These are phyloP conservation scores for Aethionema arabicum DNA, from an alignment of 345 rosid genomes.

Conservation along the genomic window DNA sequence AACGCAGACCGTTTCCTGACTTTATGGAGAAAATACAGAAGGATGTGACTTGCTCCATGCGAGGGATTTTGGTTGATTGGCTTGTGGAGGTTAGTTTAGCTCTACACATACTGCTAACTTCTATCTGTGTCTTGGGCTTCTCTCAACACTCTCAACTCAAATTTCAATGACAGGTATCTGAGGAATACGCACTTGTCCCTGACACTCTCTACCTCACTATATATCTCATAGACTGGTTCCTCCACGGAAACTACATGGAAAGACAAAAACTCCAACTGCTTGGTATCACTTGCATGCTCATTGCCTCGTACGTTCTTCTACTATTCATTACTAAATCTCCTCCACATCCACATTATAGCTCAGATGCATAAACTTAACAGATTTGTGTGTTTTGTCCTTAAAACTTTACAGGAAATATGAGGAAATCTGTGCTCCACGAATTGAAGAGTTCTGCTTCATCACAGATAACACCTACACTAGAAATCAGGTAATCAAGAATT, in stretches of 20 bases:
- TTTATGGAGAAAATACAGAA: slow-evolving; percentile 76
- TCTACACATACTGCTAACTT: slow-evolving; percentile 22
- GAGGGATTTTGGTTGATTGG: slow-evolving; percentile 95
- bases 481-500: slow-evolving; percentile 54
- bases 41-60: slow-evolving; percentile 81
- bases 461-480: slow-evolving; percentile 85
- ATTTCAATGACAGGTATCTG: slow-evolving; percentile 67
- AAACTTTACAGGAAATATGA: slow-evolving; percentile 73
- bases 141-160: slow-evolving; percentile 22
- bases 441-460: slow-evolving; percentile 92
- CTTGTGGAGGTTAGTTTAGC: slow-evolving; percentile 79
- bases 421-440: slow-evolving; percentile 85
- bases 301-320: slow-evolving; percentile 76
- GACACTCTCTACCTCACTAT: slow-evolving; percentile 90
- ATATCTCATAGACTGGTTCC: slow-evolving; percentile 80
- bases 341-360: background rate
- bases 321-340: slow-evolving; percentile 5
- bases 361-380: background rate
- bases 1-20: slow-evolving; percentile 55
- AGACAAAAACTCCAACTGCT: slow-evolving; percentile 84
- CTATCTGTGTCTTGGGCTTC: background rate
- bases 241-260: slow-evolving; percentile 65
- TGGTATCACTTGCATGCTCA: slow-evolving; percentile 93
- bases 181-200: slow-evolving; percentile 85
- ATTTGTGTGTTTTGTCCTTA: slow-evolving; percentile 8